These are phyloP conservation scores for Cupressus sempervirens DNA, from an alignment of 75 land plant species.

Conservation along the genomic window DNA sequence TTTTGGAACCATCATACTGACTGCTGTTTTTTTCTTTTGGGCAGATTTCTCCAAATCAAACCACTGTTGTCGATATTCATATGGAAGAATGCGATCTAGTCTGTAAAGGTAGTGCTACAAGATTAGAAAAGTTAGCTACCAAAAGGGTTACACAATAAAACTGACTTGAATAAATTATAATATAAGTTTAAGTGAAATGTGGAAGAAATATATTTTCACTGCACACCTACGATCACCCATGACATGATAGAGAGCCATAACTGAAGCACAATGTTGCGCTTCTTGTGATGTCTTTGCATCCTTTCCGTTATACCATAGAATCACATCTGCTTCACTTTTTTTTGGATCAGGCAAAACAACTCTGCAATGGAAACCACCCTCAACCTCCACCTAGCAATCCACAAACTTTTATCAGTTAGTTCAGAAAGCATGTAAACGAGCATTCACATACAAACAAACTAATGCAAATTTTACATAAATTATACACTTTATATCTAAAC, in stretches of 20 bases:
- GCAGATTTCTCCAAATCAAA: slow-evolving; percentile 24
- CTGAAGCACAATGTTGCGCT: slow-evolving; percentile 32
- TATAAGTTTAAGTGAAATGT: not conserved
- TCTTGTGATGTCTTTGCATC: slow-evolving; percentile 20
- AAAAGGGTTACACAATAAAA: not conserved
- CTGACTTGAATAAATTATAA: not conserved
- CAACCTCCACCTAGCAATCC: slow-evolving; percentile 25
- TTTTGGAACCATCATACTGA: slow-evolving; percentile 13
- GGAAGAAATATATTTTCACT: not conserved
- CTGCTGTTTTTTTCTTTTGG: slow-evolving; percentile 16
- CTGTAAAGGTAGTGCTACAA: slow-evolving; percentile 7
- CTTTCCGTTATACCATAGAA: slow-evolving; percentile 24
- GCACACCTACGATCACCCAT: slow-evolving; percentile 35
- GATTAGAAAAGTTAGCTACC: not conserved
- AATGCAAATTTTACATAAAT: not conserved
- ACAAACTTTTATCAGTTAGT: not conserved
- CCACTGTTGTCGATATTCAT: slow-evolving; percentile 37
- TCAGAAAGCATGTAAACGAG: not conserved
- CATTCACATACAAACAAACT: not conserved
- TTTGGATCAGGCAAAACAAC: slow-evolving; percentile 33
- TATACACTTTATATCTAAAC: not conserved
- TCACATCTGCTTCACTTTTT: slow-evolving; percentile 35
- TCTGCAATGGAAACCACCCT: slow-evolving; percentile 34
- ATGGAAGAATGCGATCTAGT: slow-evolving; percentile 32
- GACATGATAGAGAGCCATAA: slow-evolving; percentile 25